Conservation (phyloP, 78 protist genomes). For the Mastigamoeba balamuthi region DNA sequence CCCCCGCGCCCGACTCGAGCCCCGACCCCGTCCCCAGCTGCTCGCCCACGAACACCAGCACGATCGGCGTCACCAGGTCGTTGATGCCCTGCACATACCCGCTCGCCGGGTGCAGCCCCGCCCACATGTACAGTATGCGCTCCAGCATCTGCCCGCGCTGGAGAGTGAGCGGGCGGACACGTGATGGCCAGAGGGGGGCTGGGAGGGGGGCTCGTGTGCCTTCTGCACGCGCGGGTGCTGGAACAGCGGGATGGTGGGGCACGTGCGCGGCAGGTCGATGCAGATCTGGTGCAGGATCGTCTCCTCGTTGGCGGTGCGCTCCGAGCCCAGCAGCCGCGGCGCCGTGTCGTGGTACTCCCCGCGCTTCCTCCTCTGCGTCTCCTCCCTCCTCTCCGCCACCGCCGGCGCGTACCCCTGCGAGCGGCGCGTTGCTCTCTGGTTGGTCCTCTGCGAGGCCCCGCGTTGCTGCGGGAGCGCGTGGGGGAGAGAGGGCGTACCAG, state of each 20-base stretch:
- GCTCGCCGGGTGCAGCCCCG: slow-evolving; percentile 87
- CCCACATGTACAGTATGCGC: slow-evolving; percentile 85
- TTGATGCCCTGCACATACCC: slow-evolving; percentile 97
- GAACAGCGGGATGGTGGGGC: slow-evolving; percentile 49
- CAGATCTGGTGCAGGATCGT: slow-evolving; percentile 30
- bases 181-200: neutral
- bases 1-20: slow-evolving; percentile 4
- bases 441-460: too few species aligned
- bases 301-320: slow-evolving; percentile 36
- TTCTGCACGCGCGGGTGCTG: slow-evolving; percentile 44
- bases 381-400: slow-evolving; percentile 35
- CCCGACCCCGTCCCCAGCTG: neutral
- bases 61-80: slow-evolving; percentile 80
- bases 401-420: slow-evolving; percentile 51
- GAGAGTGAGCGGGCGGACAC: neutral
- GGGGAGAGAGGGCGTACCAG: too few species aligned
- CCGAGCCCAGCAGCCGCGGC: slow-evolving; percentile 18
- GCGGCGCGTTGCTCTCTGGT: too few species aligned
- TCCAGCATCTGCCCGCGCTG: slow-evolving; percentile 41
- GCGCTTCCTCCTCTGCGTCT: slow-evolving; percentile 36
- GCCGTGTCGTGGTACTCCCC: slow-evolving; percentile 38
- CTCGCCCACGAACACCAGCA: slow-evolving; percentile 48
- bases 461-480: too few species aligned
- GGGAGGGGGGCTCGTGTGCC: neutral
- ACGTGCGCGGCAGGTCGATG: slow-evolving; percentile 65